Evolutionary conservation across 176 grass and related monocot genomes (phyloP).

Genomic region (Stipa capillata): DNA sequence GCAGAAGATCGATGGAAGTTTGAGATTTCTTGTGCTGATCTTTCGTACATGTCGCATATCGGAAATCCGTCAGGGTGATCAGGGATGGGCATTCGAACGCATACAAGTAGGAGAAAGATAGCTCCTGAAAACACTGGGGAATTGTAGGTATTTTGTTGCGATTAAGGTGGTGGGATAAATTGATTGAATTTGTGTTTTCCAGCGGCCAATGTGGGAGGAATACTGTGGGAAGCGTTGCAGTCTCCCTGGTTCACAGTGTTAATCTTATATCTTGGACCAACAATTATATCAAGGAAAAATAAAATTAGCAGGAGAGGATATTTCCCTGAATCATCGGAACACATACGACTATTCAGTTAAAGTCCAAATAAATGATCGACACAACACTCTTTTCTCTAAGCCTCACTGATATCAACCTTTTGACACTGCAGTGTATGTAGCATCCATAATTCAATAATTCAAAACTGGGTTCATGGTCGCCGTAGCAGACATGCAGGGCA

Average conservation of each 20-base stretch:
- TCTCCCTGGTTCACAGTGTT: background rate
- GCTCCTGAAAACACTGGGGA: background rate
- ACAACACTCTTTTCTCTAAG: background rate
- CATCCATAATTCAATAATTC: background rate
- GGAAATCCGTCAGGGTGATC: background rate
- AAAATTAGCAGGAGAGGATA: background rate
- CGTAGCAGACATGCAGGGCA: background rate
- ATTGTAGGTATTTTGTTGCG: background rate
- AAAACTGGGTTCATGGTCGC: background rate
- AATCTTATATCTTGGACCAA: background rate
- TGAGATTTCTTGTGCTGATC: background rate
- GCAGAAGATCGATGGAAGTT: background rate
- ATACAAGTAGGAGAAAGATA: background rate
- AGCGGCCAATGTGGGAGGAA: background rate
- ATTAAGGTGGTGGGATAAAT: background rate
- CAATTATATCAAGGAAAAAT: background rate
- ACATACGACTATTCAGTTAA: background rate
- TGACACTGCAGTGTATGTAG: background rate
- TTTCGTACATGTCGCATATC: background rate
- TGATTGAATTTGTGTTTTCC: background rate
- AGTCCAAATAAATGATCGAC: background rate
- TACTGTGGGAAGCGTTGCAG: background rate
- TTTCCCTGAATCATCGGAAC: background rate
- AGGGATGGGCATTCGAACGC: background rate
- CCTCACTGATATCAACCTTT: too few relatives aligned